phyloP scores from a whole-genome alignment of 2,329 filamentous ascomycete species.

The Lachnellula willkommii region DNA sequence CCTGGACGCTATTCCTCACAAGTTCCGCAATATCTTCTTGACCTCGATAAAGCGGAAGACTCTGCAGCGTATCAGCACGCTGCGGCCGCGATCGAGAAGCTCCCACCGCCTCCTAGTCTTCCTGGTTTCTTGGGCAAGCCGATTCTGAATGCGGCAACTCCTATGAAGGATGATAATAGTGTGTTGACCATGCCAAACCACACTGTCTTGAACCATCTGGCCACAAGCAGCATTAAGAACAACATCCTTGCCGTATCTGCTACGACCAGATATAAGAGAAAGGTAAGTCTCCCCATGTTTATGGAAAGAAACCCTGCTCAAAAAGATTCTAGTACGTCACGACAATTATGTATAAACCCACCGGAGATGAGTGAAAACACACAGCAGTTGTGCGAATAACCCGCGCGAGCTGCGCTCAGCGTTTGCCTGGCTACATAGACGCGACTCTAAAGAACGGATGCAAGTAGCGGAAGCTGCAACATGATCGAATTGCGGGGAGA shows the following conservation, averaged over 20 bases:
- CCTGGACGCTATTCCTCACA: slow-evolving; percentile 61
- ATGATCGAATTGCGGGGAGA: too few species aligned
- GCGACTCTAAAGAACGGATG: too few species aligned
- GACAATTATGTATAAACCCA: slow-evolving; percentile 93
- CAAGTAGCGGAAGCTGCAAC: too few species aligned
- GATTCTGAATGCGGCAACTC: slow-evolving; percentile 83
- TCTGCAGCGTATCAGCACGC: slow-evolving; percentile 69
- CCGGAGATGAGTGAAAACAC: slow-evolving; percentile 41
- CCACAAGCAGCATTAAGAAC: slow-evolving; percentile 97
- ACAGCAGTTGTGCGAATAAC: background rate
- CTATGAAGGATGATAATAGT: slow-evolving; percentile 97
- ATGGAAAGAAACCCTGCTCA: background rate
- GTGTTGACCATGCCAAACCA: slow-evolving; percentile 96
- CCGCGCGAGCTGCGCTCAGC: background rate
- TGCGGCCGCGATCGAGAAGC: slow-evolving; percentile 66
- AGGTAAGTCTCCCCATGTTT: slow-evolving; percentile 51
- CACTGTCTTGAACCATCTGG: slow-evolving; percentile 91
- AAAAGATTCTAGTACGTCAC: slow-evolving; percentile 75
- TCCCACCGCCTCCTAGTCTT: slow-evolving; percentile 77
- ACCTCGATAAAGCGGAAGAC: slow-evolving; percentile 82
- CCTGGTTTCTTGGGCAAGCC: slow-evolving; percentile 91
- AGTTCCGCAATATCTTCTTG: slow-evolving; percentile 79
- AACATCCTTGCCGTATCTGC: slow-evolving; percentile 91
- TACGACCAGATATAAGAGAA: slow-evolving; percentile 95
- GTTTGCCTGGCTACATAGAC: background rate